Percentiles rank a stretch among this genome's conserved stretches.
These are phyloP conservation scores for Rhypophila decipiens DNA, from an alignment of 495 filamentous ascomycete genomes.

Conservation along the genomic window DNA sequence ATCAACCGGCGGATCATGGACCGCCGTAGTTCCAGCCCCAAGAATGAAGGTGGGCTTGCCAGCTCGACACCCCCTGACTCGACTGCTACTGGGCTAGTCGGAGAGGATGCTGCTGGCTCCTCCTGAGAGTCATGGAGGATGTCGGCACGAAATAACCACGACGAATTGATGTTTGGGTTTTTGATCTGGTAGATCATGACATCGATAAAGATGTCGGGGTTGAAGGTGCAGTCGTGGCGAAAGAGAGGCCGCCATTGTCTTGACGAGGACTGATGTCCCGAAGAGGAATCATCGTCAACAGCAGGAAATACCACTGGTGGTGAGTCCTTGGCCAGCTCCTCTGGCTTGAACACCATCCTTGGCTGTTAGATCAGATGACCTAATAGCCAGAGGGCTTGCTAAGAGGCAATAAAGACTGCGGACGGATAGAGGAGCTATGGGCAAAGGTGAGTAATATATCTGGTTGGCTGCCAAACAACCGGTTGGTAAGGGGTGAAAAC, in stretches of 20 bases:
- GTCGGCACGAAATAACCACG: constrained; percentile 79
- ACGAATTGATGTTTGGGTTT: constrained; percentile 84
- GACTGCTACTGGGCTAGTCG: constrained; percentile 8
- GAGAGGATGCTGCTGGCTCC: neutral
- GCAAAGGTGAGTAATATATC: too few relatives aligned
- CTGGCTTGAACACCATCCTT: constrained; percentile 19
- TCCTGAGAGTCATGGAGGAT: constrained; percentile 52
- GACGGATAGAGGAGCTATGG: too few relatives aligned
- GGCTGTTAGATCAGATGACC: too few relatives aligned
- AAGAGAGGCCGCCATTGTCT: constrained; percentile 44
- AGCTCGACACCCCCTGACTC: neutral
- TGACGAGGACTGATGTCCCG: constrained; percentile 14
- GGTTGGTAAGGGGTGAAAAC: too few relatives aligned
- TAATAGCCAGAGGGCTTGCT: too few relatives aligned
- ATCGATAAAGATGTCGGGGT: constrained; percentile 50
- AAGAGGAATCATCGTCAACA: too few relatives aligned
- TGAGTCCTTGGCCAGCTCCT: constrained; percentile 27
- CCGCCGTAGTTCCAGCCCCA: constrained; percentile 19
- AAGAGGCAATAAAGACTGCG: too few relatives aligned
- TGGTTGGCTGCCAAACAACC: too few relatives aligned
- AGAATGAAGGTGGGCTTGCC: constrained; percentile 13
- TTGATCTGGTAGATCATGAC: constrained; percentile 68
- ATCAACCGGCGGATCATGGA: constrained; percentile 68
- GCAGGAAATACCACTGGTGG: constrained; percentile 22
- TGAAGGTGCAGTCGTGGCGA: constrained; percentile 50